Evolutionary conservation across 106 monocot genomes (phyloP).

Genomic region (Dioscorea alata): DNA sequence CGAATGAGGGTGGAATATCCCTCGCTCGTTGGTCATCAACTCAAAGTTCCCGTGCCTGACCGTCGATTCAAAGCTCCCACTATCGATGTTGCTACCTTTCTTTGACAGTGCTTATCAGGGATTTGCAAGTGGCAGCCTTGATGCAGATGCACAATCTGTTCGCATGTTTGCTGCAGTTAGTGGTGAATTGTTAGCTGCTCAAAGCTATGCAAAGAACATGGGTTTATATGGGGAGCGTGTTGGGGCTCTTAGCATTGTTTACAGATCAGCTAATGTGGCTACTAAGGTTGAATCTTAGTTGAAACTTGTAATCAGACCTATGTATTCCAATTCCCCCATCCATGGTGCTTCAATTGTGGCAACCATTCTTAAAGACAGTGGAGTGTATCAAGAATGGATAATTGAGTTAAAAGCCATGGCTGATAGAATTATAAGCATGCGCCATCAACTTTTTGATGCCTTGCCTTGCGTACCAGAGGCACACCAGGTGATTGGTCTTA

Average conservation of each 20-base stretch:
- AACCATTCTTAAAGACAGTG: constrained; percentile 84
- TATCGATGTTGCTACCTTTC: no score
- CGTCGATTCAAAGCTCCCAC: no score
- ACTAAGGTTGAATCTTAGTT: constrained; percentile 84
- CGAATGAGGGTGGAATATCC: no score
- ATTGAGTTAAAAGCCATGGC: no score
- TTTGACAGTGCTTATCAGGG: no score
- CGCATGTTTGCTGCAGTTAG: constrained; percentile 95
- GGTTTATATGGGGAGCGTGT: constrained; percentile 97
- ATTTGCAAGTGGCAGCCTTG: constrained; percentile 97
- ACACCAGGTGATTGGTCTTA: constrained; percentile 97
- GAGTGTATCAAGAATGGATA: no score
- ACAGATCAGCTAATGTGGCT: constrained; percentile 69
- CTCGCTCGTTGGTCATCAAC: no score
- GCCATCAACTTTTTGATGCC: no score
- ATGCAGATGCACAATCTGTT: constrained; percentile 82
- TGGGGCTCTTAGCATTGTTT: constrained; percentile 94
- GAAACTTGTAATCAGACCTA: constrained; percentile 98
- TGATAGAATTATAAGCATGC: no score
- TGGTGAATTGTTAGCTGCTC: constrained; percentile 85
- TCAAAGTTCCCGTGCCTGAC: no score
- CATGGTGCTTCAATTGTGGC: constrained; percentile 98
- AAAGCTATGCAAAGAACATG: constrained; percentile 99
- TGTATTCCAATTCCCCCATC: constrained; percentile 97
- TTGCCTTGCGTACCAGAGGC: no score